These are phyloP conservation scores for Exutisphaerella laricina DNA, from an alignment of 2,329 filamentous ascomycete species.

Conservation along the genomic window DNA sequence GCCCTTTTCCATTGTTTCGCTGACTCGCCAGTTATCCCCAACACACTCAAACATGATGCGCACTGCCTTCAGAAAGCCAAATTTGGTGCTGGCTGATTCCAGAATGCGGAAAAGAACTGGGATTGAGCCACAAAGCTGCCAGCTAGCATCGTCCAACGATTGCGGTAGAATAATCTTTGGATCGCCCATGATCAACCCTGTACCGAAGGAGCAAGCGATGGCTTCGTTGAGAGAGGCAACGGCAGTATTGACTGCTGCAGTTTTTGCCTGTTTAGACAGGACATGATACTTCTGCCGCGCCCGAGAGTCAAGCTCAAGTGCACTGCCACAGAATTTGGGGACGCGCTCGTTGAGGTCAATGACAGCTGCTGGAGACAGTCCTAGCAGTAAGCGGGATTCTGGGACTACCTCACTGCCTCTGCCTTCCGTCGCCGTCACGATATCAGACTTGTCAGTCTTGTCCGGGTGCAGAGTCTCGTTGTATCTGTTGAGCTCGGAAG, in stretches of 20 bases:
- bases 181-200: slow-evolving; percentile 74
- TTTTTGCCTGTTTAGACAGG: slow-evolving; percentile 65
- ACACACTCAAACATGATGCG: slow-evolving; percentile 82
- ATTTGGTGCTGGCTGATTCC: slow-evolving; percentile 64
- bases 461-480: slow-evolving; percentile 88
- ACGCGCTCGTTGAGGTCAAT: slow-evolving; percentile 61
- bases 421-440: slow-evolving; percentile 77
- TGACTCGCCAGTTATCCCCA: slow-evolving; percentile 91
- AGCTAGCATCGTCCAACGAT: slow-evolving; percentile 83
- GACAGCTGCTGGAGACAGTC: slow-evolving; percentile 72
- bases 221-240: slow-evolving; percentile 85
- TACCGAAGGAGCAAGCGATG: slow-evolving; percentile 71
- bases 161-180: slow-evolving; percentile 77
- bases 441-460: slow-evolving; percentile 86
- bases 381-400: slow-evolving; percentile 75
- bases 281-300: slow-evolving; percentile 48
- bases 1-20: slow-evolving; percentile 94
- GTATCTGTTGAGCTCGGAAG: slow-evolving; percentile 79
- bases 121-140: slow-evolving; percentile 87
- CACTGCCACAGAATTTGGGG: slow-evolving; percentile 4
- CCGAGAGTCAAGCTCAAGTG: slow-evolving; percentile 46
- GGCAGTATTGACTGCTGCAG: slow-evolving; percentile 82
- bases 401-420: slow-evolving; percentile 77
- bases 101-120: slow-evolving; percentile 79
- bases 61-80: slow-evolving; percentile 69